Evolutionary conservation across 1,284 basidiomycete species (phyloP), one percentile per base, ranked within the genome.

Genomic region (Tilletia indica): DNA sequence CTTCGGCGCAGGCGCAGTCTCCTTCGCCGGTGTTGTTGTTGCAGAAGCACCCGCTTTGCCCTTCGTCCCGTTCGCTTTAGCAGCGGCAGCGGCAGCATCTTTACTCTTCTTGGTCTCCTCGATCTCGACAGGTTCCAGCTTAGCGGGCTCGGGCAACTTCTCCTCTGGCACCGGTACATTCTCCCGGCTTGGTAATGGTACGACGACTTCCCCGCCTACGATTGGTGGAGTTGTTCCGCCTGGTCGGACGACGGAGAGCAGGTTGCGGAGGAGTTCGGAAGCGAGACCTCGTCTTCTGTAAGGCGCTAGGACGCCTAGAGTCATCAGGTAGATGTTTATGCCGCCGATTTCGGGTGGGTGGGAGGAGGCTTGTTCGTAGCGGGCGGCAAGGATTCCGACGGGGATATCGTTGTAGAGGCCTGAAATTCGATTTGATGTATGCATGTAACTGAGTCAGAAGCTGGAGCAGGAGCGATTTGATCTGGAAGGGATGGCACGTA

Each of bases 201-300:
- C 61, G 36, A 64, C 61, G 19, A 64, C 34, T 14, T 64, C 61
- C 34, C 19, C 61, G 16, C 16, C 61, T 16, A 38, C 61, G 34
- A 38, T 39, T 8, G 34, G 36, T 8, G 51, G 51, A 6, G 34
- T 64, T n/a, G 3, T 16, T 2, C 14, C 8, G n/a, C 84, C 83
- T 11, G 79, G 78, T 34, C 75, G 74, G 19, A 83, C 84, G 19
- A 78, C 69, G 25, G 81, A 72, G 31, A 85, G 73, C 16, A 85
- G 77, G 51, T 85, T 79, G 68, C 78, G 70, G 38, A 86, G 70
- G 8, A 86, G 72, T 16, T 81, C 76, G 0, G 78, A 78, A 12
- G 83, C 85, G 68, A 86, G 80, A 2, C 85, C 85, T 63, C 85
- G 82, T 9, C 83, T 78, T n/a, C 85, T 82, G 73, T 86, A 86